Conservation (phyloP, 2,329 filamentous ascomycete species). For the Fusarium neocosmosporiellum region DNA sequence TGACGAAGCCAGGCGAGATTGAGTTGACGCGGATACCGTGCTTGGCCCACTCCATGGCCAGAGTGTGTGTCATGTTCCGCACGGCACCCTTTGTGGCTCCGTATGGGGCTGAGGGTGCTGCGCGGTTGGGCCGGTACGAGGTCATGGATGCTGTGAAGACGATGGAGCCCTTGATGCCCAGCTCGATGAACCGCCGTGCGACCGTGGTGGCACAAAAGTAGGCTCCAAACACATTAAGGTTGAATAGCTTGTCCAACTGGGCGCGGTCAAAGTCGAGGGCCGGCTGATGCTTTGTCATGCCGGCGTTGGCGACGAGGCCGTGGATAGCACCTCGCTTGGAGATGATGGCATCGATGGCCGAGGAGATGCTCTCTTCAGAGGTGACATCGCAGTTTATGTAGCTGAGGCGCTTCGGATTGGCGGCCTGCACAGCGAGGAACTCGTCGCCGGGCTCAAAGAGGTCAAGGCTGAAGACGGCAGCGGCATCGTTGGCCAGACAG, state of each 20-base stretch:
- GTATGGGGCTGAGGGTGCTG: slow-evolving; percentile 54
- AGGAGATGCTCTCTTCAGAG: slow-evolving; percentile 52
- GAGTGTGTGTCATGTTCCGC: slow-evolving; percentile 53
- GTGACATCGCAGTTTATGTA: slow-evolving; percentile 59
- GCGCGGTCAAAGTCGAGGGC: slow-evolving; percentile 56
- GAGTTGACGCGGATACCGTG: slow-evolving; percentile 59
- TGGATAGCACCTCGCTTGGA: slow-evolving; percentile 53
- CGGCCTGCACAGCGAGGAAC: slow-evolving; percentile 49
- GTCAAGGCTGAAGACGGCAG: slow-evolving; percentile 43
- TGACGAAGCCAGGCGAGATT: slow-evolving; percentile 57
- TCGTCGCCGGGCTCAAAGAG: slow-evolving; percentile 40
- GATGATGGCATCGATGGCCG: slow-evolving; percentile 55
- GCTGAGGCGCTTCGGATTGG: slow-evolving; percentile 55
- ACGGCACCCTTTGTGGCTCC: slow-evolving; percentile 58
- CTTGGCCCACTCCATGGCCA: slow-evolving; percentile 61
- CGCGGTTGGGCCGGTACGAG: slow-evolving; percentile 56
- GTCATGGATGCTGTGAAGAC: slow-evolving; percentile 62
- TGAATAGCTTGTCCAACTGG: slow-evolving; percentile 52
- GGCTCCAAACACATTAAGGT: slow-evolving; percentile 52
- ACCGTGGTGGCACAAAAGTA: slow-evolving; percentile 59
- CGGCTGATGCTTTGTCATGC: slow-evolving; percentile 62
- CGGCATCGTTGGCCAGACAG: slow-evolving; percentile 57
- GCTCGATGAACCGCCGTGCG: slow-evolving; percentile 54
- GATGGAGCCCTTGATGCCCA: slow-evolving; percentile 49
- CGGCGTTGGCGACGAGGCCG: slow-evolving; percentile 63